Base-by-base conservation (phyloP, 805 yeast species). In the Lipomyces orientalis region DNA sequence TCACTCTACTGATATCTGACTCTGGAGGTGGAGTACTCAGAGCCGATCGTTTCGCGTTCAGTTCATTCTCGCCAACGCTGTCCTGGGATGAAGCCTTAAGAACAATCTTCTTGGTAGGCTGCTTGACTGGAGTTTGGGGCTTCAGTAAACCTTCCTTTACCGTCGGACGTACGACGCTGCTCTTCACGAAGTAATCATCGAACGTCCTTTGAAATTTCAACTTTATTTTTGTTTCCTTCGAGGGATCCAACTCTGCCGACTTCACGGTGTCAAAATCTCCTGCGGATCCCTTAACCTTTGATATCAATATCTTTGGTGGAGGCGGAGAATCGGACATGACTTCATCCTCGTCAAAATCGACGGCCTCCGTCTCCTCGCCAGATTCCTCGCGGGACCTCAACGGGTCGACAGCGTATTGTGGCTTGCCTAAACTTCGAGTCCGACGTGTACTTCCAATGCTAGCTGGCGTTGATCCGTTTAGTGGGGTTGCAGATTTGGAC, bases 11-110 rank as follows among this genome's bases (percentile, higher is more conserved):
- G 46, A 37, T 16, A 12, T 59, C 68, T 8, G 64, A 46, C 7
- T 64, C 69, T 31, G 73, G 73, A 16, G 66, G 66, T 1, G 75
- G 70, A 4, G 74, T 69, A 7, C 34, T 9, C 31, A 19, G 29
- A 7, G 58, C 43, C n/a, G 52, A 34, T 31, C 37, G 19, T 37
- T 60, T 25, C 46, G 35, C 56, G 19, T 54, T 57, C n/a, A 22
- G 4, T 22, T 25, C 57, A n/a, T 52, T 52, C 55, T 52, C 55
- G 55, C 16, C 16, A 16, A 16, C 8, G 22, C n/a, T 19, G 49
- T 43, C 49, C 49, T 9, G 49, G 10, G 49, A n/a, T 14, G 31
- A n/a, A 4, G 25, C 1, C 25, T 58, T 22, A 19, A n/a, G 14
- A n/a, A 33, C 12, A 25, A 22, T 22, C 19, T 54, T 54, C n/a